Conservation (phyloP, 2,329 filamentous ascomycete species). For the Trichoderma sp. region DNA sequence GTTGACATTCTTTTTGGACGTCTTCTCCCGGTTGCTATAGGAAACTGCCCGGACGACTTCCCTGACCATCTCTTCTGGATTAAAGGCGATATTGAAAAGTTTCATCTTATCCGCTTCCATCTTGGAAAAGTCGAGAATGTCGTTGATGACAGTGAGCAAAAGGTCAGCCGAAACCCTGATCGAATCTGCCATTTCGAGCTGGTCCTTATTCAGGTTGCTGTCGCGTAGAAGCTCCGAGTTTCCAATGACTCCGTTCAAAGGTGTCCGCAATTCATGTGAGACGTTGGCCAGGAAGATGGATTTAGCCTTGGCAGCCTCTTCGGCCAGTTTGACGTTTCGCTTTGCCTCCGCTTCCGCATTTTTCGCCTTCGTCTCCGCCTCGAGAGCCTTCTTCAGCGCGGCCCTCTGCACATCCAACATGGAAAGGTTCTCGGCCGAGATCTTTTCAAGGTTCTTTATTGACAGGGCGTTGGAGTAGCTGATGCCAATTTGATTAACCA, state of each 20-base stretch:
- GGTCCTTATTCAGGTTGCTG: slow-evolving; percentile 70
- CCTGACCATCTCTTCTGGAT: slow-evolving; percentile 63
- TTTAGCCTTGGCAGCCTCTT: slow-evolving; percentile 80
- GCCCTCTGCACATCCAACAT: slow-evolving; percentile 77
- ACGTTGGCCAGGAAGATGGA: slow-evolving; percentile 78
- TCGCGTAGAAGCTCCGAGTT: slow-evolving; percentile 82
- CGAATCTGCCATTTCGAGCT: slow-evolving; percentile 82
- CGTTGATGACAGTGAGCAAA: slow-evolving; percentile 88
- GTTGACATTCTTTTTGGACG: slow-evolving; percentile 59
- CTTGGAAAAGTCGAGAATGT: slow-evolving; percentile 93
- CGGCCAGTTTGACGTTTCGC: slow-evolving; percentile 75
- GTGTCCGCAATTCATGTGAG: slow-evolving; percentile 76
- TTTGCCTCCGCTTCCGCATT: slow-evolving; percentile 72
- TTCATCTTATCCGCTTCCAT: slow-evolving; percentile 88
- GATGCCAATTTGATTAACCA: slow-evolving; percentile 76
- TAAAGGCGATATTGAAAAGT: slow-evolving; percentile 68
- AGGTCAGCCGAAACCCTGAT: slow-evolving; percentile 84
- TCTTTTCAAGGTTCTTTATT: slow-evolving; percentile 70
- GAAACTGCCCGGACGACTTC: slow-evolving; percentile 65
- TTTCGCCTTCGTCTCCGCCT: slow-evolving; percentile 74
- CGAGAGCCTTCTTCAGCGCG: slow-evolving; percentile 67
- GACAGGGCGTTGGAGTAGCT: slow-evolving; percentile 67
- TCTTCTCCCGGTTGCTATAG: slow-evolving; percentile 63
- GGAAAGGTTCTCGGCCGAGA: slow-evolving; percentile 72
- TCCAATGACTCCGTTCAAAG: slow-evolving; percentile 83